Percentiles rank a stretch among this genome's conserved stretches.
These are phyloP conservation scores for Whalleya microplaca DNA, from an alignment of 2,329 filamentous ascomycete species.

Conservation along the genomic window DNA sequence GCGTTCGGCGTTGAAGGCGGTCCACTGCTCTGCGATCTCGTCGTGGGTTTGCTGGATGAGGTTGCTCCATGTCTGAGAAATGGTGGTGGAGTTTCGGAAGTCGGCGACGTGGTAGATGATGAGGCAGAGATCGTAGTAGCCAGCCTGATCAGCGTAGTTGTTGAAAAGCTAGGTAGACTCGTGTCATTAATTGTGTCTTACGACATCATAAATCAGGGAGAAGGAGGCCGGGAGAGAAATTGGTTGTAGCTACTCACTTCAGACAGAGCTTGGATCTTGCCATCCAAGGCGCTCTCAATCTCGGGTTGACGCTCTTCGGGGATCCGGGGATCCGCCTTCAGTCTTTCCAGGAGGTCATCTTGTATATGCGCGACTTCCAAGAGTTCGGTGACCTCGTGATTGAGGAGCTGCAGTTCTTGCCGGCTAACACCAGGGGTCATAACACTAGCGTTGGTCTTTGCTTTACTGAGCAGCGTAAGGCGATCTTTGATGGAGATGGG, in stretches of 20 bases:
- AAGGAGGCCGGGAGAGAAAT: not conserved
- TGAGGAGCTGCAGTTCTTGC: slow-evolving; percentile 80
- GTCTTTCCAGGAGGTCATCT: slow-evolving; percentile 81
- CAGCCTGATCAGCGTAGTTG: slow-evolving; percentile 84
- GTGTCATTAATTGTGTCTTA: slow-evolving; percentile 8
- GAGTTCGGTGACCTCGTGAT: slow-evolving; percentile 82
- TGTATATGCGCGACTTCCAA: slow-evolving; percentile 95
- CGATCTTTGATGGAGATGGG: slow-evolving; percentile 78
- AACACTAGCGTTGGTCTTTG: slow-evolving; percentile 90
- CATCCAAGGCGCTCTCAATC: slow-evolving; percentile 72
- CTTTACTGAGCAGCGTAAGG: slow-evolving; percentile 86
- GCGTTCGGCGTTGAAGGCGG: slow-evolving; percentile 47
- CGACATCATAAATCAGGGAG: no score
- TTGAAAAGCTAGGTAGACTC: slow-evolving; percentile 76
- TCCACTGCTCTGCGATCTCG: slow-evolving; percentile 51
- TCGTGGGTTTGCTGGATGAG: slow-evolving; percentile 74
- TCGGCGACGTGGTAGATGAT: slow-evolving; percentile 92
- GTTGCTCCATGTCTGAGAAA: slow-evolving; percentile 81
- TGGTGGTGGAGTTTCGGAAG: slow-evolving; percentile 84
- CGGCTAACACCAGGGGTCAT: slow-evolving; percentile 75
- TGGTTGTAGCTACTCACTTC: slow-evolving; percentile 59
- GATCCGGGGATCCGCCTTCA: slow-evolving; percentile 75
- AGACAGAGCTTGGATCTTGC: slow-evolving; percentile 75
- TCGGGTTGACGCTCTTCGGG: slow-evolving; percentile 63
- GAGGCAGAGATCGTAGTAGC: slow-evolving; percentile 92